These are phyloP conservation scores for Microcyclosporella mali DNA, from an alignment of 2,329 filamentous ascomycete species.

Conservation along the genomic window DNA sequence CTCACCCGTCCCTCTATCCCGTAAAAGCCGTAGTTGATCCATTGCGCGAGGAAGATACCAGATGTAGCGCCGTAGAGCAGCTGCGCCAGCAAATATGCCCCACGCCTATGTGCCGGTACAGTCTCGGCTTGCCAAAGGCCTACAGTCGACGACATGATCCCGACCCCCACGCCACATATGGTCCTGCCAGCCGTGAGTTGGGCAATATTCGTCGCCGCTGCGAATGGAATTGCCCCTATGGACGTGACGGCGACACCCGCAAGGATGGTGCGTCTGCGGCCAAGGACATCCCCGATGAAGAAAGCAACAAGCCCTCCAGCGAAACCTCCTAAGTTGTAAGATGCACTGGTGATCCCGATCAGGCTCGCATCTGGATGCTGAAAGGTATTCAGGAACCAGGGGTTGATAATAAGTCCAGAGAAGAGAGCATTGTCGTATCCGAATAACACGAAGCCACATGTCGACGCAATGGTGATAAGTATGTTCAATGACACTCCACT, in stretches of 20 bases:
- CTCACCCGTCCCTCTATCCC: constrained; percentile 26
- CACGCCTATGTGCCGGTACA: constrained; percentile 55
- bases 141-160: constrained; percentile 6
- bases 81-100: constrained; percentile 51
- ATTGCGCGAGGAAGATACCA: constrained; percentile 42
- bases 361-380: constrained; percentile 4
- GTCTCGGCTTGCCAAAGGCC: constrained; percentile 29
- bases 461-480: constrained; percentile 9
- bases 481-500: constrained; percentile 6
- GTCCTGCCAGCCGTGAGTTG: constrained; percentile 50
- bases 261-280: constrained; percentile 39
- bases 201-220: constrained; percentile 33
- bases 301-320: constrained; percentile 8
- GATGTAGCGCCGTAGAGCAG: constrained; percentile 43
- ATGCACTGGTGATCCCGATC: constrained; percentile 4
- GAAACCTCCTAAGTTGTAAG: constrained; percentile 8
- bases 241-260: constrained; percentile 37
- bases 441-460: constrained; percentile 10
- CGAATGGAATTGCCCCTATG: constrained; percentile 37
- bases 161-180: constrained; percentile 38
- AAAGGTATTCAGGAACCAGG: constrained; percentile 9
- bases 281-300: constrained; percentile 24
- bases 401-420: constrained; percentile 8
- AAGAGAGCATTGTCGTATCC: constrained; percentile 11
- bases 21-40: constrained; percentile 45